Percentiles rank a stretch among this genome's conserved stretches.
phyloP scores from a whole-genome alignment of 257 asterid genomes.

The Marsdenia floribunda region DNA sequence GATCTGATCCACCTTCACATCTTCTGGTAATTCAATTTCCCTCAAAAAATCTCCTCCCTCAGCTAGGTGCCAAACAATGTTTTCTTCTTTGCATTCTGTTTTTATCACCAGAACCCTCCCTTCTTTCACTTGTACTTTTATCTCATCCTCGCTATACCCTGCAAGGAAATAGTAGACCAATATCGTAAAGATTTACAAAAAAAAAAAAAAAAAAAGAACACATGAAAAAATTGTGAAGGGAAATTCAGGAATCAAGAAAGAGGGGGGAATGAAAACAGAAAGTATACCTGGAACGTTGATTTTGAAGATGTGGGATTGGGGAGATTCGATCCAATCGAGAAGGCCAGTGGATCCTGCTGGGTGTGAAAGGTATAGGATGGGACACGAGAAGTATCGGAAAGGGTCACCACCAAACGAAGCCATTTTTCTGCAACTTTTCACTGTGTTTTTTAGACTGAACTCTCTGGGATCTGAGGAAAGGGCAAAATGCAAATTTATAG shows the following conservation, averaged over 20 bases:
- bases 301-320: constrained; percentile 58
- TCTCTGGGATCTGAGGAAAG: background rate
- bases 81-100: constrained; percentile 52
- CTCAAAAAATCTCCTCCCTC: constrained; percentile 65
- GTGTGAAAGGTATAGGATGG: constrained; percentile 35
- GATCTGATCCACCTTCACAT: constrained; percentile 72
- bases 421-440: constrained; percentile 23
- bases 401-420: constrained; percentile 68
- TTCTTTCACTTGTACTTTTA: constrained; percentile 69
- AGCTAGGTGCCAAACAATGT: constrained; percentile 72
- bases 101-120: constrained; percentile 58
- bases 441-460: background rate
- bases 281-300: constrained; percentile 62
- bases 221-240: too few species aligned
- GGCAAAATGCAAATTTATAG: background rate
- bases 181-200: too few species aligned
- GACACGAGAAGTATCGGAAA: constrained; percentile 50
- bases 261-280: background rate
- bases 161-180: too few species aligned
- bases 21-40: constrained; percentile 64
- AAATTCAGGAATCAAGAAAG: too few species aligned
- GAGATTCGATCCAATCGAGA: constrained; percentile 72
- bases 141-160: constrained; percentile 54
- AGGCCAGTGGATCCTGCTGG: constrained; percentile 62
- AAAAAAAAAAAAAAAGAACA: too few species aligned